Percentiles rank a stretch among this genome's conserved stretches.
Conservation (phyloP, 306 rosid species). For the Senna tora region DNA sequence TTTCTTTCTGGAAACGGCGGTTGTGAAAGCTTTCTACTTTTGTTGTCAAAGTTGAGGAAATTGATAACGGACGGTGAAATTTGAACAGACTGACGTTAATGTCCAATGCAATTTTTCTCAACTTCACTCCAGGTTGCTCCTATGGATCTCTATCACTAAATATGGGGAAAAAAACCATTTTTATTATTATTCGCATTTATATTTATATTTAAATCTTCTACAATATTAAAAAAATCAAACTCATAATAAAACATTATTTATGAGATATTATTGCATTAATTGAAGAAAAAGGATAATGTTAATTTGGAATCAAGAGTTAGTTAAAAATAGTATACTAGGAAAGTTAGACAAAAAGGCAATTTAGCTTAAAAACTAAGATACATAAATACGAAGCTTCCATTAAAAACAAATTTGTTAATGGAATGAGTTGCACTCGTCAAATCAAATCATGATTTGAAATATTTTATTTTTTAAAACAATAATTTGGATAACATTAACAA, state of each 20-base stretch:
- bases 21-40: not conserved
- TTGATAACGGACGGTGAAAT: constrained; percentile 32
- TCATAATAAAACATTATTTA: too few relatives aligned
- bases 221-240: too few relatives aligned
- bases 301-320: not conserved
- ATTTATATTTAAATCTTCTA: too few relatives aligned
- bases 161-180: not conserved
- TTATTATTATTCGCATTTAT: not conserved
- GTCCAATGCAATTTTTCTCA: constrained; percentile 8
- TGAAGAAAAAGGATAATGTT: not conserved
- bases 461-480: too few relatives aligned
- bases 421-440: not conserved
- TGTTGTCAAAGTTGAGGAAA: not conserved
- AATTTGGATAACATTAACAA: not conserved
- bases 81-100: constrained; percentile 35
- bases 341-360: not conserved
- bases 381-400: not conserved
- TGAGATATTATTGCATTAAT: too few relatives aligned
- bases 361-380: not conserved
- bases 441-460: not conserved
- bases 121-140: not conserved
- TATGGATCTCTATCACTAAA: not conserved
- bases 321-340: not conserved
- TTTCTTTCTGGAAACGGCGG: not conserved
- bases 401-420: not conserved